Conservation (phyloP, 192 early-diverging fungal genomes). For the Geosiphon pyriformis region DNA sequence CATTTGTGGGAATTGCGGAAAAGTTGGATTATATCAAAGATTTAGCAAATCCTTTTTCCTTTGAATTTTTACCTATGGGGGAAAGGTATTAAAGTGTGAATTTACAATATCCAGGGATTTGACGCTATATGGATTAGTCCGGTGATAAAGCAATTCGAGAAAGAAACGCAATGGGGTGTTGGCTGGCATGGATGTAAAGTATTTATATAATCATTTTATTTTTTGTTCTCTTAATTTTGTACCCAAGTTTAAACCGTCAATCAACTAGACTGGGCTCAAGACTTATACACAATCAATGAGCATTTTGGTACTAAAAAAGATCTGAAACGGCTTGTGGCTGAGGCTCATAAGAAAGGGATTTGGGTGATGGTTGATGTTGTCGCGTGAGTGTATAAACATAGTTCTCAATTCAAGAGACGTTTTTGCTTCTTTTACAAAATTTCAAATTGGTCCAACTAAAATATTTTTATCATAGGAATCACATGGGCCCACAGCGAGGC, state of each 20-base stretch:
- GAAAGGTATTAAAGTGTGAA: neutral
- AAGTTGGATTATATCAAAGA: constrained; percentile 43
- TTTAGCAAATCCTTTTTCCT: neutral
- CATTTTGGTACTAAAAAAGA: constrained; percentile 44
- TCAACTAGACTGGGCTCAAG: constrained; percentile 36
- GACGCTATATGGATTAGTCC: constrained; percentile 43
- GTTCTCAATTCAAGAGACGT: neutral
- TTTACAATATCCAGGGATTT: constrained; percentile 41
- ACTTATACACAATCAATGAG: constrained; percentile 36
- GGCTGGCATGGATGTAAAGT: constrained; percentile 17
- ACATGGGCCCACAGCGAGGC: constrained; percentile 5
- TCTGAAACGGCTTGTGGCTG: constrained; percentile 29
- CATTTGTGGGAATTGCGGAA: constrained; percentile 34
- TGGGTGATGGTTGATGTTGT: constrained; percentile 46
- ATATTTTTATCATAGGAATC: neutral
- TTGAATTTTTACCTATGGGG: neutral
- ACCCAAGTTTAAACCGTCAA: neutral
- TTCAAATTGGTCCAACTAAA: neutral
- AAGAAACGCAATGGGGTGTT: constrained; percentile 8
- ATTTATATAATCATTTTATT: constrained; percentile 32
- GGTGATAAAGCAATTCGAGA: constrained; percentile 25
- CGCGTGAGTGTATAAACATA: constrained; percentile 9
- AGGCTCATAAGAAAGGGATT: constrained; percentile 34
- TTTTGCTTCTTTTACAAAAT: no score
- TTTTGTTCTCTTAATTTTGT: neutral